Evolutionary conservation across 1,284 basidiomycete genomes (phyloP).

Genomic region (Gymnopus androsaceus): DNA sequence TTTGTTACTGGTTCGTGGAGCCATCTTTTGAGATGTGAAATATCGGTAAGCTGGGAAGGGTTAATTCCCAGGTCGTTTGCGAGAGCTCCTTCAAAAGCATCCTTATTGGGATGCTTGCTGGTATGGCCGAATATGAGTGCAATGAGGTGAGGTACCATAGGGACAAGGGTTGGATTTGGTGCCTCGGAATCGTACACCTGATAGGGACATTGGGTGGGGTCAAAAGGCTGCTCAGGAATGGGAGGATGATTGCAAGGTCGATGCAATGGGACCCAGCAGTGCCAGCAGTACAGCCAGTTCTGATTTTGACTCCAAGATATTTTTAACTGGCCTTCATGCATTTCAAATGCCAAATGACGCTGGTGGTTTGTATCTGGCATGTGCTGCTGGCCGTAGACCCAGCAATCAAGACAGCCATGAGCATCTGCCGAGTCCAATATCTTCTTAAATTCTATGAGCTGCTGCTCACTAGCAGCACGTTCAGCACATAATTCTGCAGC

Average conservation of each 20-base stretch:
- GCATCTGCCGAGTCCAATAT: neutral
- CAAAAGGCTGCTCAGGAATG: neutral
- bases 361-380: neutral
- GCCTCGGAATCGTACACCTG: neutral
- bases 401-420: constrained; percentile 4
- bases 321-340: neutral
- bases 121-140: neutral
- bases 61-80: too few relatives aligned
- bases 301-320: neutral
- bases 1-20: too few relatives aligned
- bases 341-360: neutral
- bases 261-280: constrained; percentile 8
- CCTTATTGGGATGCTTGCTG: too few relatives aligned
- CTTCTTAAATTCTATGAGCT: neutral
- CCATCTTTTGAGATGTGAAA: too few relatives aligned
- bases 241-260: constrained; percentile 6
- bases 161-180: neutral
- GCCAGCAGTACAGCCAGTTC: constrained; percentile 8
- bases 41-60: too few relatives aligned
- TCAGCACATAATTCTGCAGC: neutral
- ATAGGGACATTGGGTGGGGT: neutral
- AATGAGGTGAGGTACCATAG: neutral
- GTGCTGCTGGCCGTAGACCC: neutral
- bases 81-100: too few relatives aligned
- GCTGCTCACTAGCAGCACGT: neutral